A percentile compares a stretch with the other conserved stretches of the same genome.
Evolutionary conservation across 305 asterid species (phyloP).

Genomic region (Euphrasia arctica): DNA sequence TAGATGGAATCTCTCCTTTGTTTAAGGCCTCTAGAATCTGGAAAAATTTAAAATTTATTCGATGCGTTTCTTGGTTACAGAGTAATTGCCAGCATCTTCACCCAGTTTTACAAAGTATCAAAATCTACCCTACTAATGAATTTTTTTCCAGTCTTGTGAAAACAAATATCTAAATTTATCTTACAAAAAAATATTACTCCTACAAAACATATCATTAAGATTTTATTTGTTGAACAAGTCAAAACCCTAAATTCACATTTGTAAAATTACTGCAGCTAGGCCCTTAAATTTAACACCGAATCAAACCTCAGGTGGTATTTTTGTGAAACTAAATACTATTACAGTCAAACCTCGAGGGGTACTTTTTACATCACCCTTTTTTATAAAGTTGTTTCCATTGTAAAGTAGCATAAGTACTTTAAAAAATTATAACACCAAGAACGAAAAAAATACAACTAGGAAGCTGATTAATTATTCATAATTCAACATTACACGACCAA

Average conservation of each 20-base stretch:
- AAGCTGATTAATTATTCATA: not conserved
- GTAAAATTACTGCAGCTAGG: too few relatives aligned
- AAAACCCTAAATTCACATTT: too few relatives aligned
- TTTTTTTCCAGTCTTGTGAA: not conserved
- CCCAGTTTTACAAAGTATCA: not conserved
- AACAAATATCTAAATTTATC: not conserved
- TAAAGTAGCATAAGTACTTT: not conserved
- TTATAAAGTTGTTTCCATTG: not conserved
- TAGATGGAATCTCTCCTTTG: conserved; percentile 99
- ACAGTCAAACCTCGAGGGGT: not conserved
- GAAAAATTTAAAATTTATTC: conserved; percentile 20
- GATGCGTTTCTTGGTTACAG: not conserved
- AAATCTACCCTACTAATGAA: not conserved
- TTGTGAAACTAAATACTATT: too few relatives aligned
- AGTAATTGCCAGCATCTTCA: not conserved
- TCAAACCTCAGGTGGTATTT: too few relatives aligned
- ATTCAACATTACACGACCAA: conserved; percentile 17
- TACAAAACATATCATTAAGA: not conserved
- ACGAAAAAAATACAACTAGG: not conserved
- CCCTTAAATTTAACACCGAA: too few relatives aligned
- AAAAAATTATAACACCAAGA: conserved; percentile 4
- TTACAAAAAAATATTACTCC: not conserved
- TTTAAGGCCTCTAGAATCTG: conserved; percentile 98
- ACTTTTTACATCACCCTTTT: not conserved
- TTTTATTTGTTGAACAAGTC: too few relatives aligned